Conservation (phyloP, 331 rosid genomes). For the Quercus phellos region DNA sequence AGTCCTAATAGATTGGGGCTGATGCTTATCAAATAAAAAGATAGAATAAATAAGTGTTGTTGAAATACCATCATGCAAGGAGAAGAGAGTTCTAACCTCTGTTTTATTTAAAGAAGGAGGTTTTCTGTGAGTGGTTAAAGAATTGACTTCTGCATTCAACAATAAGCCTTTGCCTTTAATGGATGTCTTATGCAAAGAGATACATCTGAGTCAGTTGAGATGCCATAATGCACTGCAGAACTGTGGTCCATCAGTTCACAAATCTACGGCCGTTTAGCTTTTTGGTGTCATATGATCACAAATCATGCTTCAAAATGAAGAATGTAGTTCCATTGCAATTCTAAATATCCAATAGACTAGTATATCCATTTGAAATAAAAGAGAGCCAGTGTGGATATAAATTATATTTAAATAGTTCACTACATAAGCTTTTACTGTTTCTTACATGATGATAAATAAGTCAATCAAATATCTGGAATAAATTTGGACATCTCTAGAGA, state of each 20-base stretch:
- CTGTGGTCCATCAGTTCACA: background rate
- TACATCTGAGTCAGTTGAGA: background rate
- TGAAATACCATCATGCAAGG: background rate
- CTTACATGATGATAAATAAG: constrained; percentile 25
- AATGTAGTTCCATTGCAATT: background rate
- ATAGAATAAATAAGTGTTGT: background rate
- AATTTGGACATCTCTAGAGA: constrained; percentile 31
- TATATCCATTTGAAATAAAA: background rate
- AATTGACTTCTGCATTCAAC: background rate
- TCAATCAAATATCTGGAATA: constrained; percentile 26
- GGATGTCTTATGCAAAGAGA: background rate
- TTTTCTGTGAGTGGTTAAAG: background rate
- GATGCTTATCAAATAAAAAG: background rate
- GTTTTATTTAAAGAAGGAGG: background rate
- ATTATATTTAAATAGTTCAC: constrained; percentile 19
- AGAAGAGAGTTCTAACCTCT: background rate
- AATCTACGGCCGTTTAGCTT: background rate
- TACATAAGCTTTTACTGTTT: constrained; percentile 13
- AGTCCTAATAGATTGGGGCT: background rate
- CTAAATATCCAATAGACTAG: background rate
- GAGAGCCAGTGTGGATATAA: background rate
- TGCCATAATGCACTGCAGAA: background rate
- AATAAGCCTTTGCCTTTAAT: background rate
- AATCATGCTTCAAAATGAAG: background rate
- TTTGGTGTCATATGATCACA: background rate